Conservation (phyloP, 2,329 filamentous ascomycete genomes). For the Tolypocladium tundrense region DNA sequence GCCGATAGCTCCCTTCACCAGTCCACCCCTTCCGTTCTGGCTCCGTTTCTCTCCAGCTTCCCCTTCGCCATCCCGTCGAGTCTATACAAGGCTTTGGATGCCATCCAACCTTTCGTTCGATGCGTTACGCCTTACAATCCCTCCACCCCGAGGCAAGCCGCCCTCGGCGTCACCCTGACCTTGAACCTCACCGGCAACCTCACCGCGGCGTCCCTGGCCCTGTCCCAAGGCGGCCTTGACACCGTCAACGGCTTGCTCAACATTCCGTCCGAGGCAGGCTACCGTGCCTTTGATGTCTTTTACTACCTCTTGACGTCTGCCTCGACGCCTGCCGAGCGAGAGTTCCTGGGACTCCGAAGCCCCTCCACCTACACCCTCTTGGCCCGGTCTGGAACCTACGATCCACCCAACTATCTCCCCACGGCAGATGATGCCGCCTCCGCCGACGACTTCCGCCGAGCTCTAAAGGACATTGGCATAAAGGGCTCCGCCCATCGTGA, state of each 20-base stretch:
- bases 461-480: conserved; percentile 86
- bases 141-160: conserved; percentile 69
- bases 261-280: conserved; percentile 68
- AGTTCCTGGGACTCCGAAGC: conserved; percentile 73
- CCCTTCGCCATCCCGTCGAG: conserved; percentile 68
- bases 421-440: conserved; percentile 87
- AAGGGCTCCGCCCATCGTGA: conserved; percentile 75
- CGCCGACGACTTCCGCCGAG: conserved; percentile 83
- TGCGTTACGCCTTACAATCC: conserved; percentile 85
- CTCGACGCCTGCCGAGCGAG: conserved; percentile 77
- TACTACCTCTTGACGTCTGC: conserved; percentile 93
- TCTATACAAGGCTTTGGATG: conserved; percentile 69
- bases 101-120: conserved; percentile 74
- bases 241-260: conserved; percentile 69
- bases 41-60: conserved; percentile 70
- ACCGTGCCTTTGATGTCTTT: conserved; percentile 93
- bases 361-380: conserved; percentile 70
- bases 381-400: conserved; percentile 73
- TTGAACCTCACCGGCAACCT: conserved; percentile 73
- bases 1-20: conserved; percentile 67
- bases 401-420: conserved; percentile 77
- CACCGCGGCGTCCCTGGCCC: conserved; percentile 61
- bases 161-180: conserved; percentile 71
- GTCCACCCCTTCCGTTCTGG: conserved; percentile 75
- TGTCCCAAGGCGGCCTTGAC: conserved; percentile 84